Conservation (phyloP, 306 rosid species). For the apple (Malus domestica) region DNA sequence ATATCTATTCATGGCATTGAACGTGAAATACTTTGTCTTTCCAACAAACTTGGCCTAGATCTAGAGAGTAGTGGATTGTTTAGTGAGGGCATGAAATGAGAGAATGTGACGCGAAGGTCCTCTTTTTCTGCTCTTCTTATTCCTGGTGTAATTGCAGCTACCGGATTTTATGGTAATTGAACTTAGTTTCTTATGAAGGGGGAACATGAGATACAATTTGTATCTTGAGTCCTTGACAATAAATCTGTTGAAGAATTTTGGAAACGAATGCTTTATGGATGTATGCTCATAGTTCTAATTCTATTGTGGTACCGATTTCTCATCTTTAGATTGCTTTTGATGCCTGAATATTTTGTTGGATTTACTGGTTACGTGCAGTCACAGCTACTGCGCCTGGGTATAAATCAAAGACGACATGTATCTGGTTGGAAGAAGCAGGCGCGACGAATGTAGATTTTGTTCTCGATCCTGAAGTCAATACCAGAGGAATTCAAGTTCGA, state of each 20-base stretch:
- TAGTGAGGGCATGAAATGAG: background rate
- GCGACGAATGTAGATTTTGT: constrained; percentile 67
- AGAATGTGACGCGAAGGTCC: background rate
- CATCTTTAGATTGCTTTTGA: background rate
- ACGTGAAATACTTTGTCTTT: background rate
- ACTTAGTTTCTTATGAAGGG: background rate
- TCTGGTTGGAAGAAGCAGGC: constrained; percentile 68
- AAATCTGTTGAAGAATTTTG: background rate
- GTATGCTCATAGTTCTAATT: background rate
- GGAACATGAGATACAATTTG: background rate
- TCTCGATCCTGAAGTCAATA: constrained; percentile 53
- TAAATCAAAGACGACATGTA: constrained; percentile 62
- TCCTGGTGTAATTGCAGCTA: background rate
- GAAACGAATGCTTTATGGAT: background rate
- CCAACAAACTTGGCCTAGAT: background rate
- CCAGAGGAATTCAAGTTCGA: constrained; percentile 30
- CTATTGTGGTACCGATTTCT: background rate
- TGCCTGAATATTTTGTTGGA: constrained; percentile 2
- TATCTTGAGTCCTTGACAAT: background rate
- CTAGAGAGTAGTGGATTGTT: background rate
- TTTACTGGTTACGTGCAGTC: constrained; percentile 46
- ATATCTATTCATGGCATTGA: background rate
- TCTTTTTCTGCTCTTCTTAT: background rate
- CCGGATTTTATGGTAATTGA: background rate
- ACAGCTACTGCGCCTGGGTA: constrained; percentile 60